phyloP scores from a whole-genome alignment of 148 eudicot genomes.

The Agrostemma githago region DNA sequence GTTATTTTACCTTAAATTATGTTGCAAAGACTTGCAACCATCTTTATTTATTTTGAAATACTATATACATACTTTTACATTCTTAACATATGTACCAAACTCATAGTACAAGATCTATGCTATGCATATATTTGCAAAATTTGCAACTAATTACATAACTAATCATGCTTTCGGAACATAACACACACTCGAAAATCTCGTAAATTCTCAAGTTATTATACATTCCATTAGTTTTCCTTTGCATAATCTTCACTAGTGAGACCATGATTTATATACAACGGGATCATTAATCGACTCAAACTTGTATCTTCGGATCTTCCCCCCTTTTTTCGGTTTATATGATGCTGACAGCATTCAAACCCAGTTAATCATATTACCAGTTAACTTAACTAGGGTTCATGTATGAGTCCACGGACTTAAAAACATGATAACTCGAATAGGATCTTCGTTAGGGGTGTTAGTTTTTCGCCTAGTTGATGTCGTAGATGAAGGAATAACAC shows the following conservation, averaged over 20 bases:
- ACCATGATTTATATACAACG: no score
- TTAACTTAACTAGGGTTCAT: slow-evolving; percentile 4
- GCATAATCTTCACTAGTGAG: not conserved
- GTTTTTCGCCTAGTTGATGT: slow-evolving; percentile 33
- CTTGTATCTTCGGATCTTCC: no score
- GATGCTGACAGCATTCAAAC: no score
- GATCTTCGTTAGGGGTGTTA: slow-evolving; percentile 43
- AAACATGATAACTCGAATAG: slow-evolving; percentile 62
- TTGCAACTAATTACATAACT: not conserved
- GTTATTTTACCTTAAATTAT: not conserved
- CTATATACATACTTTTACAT: not conserved
- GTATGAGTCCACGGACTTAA: slow-evolving; percentile 77
- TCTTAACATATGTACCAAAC: slow-evolving; percentile 1
- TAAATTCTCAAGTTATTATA: not conserved
- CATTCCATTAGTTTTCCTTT: not conserved
- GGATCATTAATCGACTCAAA: no score
- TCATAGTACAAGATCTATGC: not conserved
- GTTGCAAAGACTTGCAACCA: not conserved
- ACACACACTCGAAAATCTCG: not conserved
- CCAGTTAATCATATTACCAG: not conserved
- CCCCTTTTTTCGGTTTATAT: no score
- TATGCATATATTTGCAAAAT: no score
- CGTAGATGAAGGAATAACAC: slow-evolving; percentile 8
- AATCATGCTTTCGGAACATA: not conserved
- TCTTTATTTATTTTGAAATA: not conserved